phyloP scores from a whole-genome alignment of 164 flowering plant genomes.

The Cinnamomum micranthum region DNA sequence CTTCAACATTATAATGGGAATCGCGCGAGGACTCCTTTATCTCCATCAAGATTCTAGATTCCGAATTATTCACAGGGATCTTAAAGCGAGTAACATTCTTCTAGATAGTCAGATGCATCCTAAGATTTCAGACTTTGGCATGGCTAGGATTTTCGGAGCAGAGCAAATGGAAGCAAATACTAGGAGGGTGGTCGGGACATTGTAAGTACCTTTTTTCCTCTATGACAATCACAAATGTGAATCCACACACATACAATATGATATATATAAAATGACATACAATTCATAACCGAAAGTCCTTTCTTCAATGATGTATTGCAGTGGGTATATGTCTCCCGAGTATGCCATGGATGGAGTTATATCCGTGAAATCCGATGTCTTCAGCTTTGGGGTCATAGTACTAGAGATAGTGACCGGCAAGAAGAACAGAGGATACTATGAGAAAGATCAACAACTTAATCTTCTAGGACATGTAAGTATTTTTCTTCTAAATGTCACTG shows the following conservation, averaged over 20 bases:
- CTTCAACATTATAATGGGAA: slow-evolving; percentile 29
- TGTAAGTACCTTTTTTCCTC: slow-evolving; percentile 19
- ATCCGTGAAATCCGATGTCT: slow-evolving; percentile 4
- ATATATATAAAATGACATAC: background rate
- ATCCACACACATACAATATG: background rate
- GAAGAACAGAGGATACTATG: slow-evolving; percentile 5
- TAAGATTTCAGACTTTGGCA: slow-evolving; percentile 50
- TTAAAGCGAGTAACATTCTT: slow-evolving; percentile 52
- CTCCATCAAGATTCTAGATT: slow-evolving; percentile 57
- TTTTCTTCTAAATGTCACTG: background rate
- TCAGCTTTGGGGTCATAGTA: slow-evolving; percentile 1
- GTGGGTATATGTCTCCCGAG: slow-evolving; percentile 32
- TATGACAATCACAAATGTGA: background rate
- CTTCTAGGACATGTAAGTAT: slow-evolving; percentile 14
- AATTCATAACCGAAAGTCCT: background rate
- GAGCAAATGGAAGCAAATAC: slow-evolving; percentile 25
- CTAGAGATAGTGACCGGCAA: background rate
- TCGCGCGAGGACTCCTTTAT: slow-evolving; percentile 53
- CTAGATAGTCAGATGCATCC: slow-evolving; percentile 44
- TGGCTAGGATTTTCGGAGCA: slow-evolving; percentile 34
- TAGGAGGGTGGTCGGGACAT: slow-evolving; percentile 31
- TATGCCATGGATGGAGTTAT: slow-evolving; percentile 20
- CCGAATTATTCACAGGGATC: slow-evolving; percentile 51
- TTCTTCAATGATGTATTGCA: background rate
- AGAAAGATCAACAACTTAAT: background rate